Conservation (phyloP, 2,329 filamentous ascomycete species). For the Helminthosporium solani region DNA sequence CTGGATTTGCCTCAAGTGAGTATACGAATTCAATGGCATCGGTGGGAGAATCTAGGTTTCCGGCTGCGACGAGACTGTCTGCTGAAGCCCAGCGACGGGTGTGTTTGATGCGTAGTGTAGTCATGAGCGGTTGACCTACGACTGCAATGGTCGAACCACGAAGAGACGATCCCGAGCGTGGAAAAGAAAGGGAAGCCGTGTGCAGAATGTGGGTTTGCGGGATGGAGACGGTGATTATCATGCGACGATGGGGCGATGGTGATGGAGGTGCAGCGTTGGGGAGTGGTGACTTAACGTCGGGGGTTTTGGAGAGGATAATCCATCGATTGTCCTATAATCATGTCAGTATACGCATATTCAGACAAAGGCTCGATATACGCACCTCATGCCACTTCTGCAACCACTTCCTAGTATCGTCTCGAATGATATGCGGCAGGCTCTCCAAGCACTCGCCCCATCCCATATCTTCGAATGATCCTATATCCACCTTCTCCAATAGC, state of each 20-base stretch:
- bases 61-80: slow-evolving; percentile 21
- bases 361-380: slow-evolving; percentile 15
- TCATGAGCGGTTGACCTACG: slow-evolving; percentile 65
- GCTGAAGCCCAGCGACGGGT: slow-evolving; percentile 55
- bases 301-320: slow-evolving; percentile 20
- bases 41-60: slow-evolving; percentile 28
- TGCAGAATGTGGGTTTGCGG: slow-evolving; percentile 81
- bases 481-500: slow-evolving; percentile 54
- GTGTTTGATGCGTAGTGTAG: slow-evolving; percentile 59
- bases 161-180: slow-evolving; percentile 30
- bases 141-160: slow-evolving; percentile 48
- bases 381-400: slow-evolving; percentile 60
- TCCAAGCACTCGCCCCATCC: slow-evolving; percentile 57
- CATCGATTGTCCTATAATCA: slow-evolving; percentile 24
- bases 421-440: slow-evolving; percentile 49
- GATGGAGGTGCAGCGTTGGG: slow-evolving; percentile 25
- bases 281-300: slow-evolving; percentile 3
- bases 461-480: slow-evolving; percentile 54
- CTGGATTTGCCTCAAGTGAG: slow-evolving; percentile 71
- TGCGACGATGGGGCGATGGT: slow-evolving; percentile 56
- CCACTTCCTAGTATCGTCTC: slow-evolving; percentile 52
- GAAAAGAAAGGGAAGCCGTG: slow-evolving; percentile 67
- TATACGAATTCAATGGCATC: slow-evolving; percentile 74
- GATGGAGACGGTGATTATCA: slow-evolving; percentile 87
- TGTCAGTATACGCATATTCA: slow-evolving; percentile 15